These are phyloP conservation scores for Saposhnikovia divaricata DNA, from an alignment of 129 eudicot species.

Conservation along the genomic window DNA sequence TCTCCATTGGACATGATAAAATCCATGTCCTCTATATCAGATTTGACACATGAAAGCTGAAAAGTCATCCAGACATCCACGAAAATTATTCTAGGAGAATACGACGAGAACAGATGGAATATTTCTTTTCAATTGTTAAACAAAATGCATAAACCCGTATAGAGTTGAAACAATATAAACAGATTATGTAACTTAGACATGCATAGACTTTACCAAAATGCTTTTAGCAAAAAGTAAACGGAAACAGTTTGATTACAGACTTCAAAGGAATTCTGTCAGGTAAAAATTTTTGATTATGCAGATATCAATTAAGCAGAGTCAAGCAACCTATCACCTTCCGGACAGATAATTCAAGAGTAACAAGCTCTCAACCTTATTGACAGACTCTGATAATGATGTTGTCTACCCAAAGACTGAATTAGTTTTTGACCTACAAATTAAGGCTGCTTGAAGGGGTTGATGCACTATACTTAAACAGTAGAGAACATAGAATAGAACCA, in stretches of 20 bases:
- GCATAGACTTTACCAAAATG: background rate
- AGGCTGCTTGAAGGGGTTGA: background rate
- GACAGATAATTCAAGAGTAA: background rate
- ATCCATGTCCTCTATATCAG: conserved; percentile 87
- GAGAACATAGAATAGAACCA: background rate
- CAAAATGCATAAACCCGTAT: background rate
- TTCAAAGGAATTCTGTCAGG: background rate
- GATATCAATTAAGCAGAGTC: background rate
- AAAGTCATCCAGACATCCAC: conserved; percentile 12
- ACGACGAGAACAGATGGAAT: background rate
- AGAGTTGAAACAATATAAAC: background rate
- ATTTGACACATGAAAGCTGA: conserved; percentile 75
- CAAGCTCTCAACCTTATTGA: background rate
- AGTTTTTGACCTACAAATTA: background rate
- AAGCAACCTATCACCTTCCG: background rate
- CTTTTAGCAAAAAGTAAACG: background rate
- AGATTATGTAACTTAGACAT: background rate
- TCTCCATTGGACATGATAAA: conserved; percentile 78
- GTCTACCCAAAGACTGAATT: background rate
- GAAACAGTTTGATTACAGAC: background rate
- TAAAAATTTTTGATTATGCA: background rate
- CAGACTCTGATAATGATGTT: background rate
- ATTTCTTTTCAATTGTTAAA: background rate
- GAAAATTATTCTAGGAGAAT: background rate
- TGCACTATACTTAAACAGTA: background rate